Conservation (phyloP, 768 basidiomycete genomes). For the Phaffia tasmanica region DNA sequence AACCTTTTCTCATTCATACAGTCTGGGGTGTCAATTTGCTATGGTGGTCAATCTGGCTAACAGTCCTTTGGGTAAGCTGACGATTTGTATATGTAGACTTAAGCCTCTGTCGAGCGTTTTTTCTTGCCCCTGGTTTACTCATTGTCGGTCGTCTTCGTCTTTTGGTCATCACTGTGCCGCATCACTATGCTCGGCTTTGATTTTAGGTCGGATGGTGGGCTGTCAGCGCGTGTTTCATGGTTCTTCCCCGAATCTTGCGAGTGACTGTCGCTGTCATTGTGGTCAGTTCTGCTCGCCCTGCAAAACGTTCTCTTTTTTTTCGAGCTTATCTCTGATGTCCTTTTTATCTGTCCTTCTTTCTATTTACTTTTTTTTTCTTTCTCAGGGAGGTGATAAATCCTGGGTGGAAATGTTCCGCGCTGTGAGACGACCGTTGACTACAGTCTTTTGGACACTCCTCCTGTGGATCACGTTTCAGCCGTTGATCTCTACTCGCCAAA, state of each 20-base stretch:
- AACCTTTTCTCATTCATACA: constrained; percentile 41
- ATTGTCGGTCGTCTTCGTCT: constrained; percentile 43
- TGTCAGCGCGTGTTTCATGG: constrained; percentile 49
- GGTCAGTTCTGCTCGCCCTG: constrained; percentile 42
- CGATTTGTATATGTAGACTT: too few species aligned
- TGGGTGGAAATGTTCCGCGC: constrained; percentile 54
- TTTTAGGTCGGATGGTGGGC: constrained; percentile 59
- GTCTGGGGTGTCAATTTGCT: constrained; percentile 42
- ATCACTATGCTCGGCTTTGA: constrained; percentile 5
- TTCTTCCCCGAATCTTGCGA: constrained; percentile 45
- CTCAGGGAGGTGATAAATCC: constrained; percentile 18
- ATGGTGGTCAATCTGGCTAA: constrained; percentile 80
- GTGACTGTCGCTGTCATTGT: constrained; percentile 63
- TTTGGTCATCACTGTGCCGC: background rate
- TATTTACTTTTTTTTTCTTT: too few species aligned
- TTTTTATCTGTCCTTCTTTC: too few species aligned
- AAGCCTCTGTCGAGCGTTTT: too few species aligned
- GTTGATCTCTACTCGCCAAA: constrained; percentile 43
- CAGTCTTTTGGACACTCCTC: constrained; percentile 44
- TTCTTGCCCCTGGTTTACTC: too few species aligned
- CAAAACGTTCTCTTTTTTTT: constrained; percentile 49
- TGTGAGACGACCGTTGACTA: background rate
- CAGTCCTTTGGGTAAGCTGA: constrained; percentile 50
- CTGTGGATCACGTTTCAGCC: constrained; percentile 66
- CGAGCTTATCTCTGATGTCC: too few species aligned